These are phyloP conservation scores for Trichocomaceae sp. DNA, from an alignment of 2,329 filamentous ascomycete genomes.

Conservation along the genomic window DNA sequence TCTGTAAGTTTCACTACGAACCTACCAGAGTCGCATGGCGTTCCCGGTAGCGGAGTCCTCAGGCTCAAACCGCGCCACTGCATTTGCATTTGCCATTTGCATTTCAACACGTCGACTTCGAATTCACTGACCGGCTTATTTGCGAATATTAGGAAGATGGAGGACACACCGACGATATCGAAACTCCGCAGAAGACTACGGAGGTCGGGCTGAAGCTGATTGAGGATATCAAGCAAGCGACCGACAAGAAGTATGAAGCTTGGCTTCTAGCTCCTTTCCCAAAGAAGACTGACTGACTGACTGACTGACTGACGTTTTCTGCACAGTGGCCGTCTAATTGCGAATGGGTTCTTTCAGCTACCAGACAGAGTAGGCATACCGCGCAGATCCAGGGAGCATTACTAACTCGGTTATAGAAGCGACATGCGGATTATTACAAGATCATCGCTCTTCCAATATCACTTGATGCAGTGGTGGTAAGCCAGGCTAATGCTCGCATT, in stretches of 20 bases:
- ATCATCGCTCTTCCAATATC: slow-evolving; percentile 72
- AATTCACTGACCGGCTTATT: not conserved
- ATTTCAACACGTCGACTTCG: not conserved
- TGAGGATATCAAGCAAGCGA: slow-evolving; percentile 65
- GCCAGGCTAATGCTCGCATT: slow-evolving; percentile 11
- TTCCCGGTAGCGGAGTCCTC: not conserved
- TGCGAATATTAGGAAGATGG: slow-evolving; percentile 8
- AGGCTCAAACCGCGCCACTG: not conserved
- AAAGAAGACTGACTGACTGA: slow-evolving; percentile 12
- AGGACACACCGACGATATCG: slow-evolving; percentile 26
- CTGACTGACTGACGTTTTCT: slow-evolving; percentile 17
- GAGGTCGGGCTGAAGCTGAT: slow-evolving; percentile 67
- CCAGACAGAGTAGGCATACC: slow-evolving; percentile 46
- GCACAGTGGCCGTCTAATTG: slow-evolving; percentile 64
- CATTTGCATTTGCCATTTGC: not conserved
- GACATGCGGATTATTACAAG: slow-evolving; percentile 69
- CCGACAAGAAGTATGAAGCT: slow-evolving; percentile 66
- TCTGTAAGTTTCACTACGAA: slow-evolving; percentile 45
- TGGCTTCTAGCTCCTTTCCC: not conserved
- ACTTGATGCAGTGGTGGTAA: slow-evolving; percentile 64
- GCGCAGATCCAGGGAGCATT: not conserved
- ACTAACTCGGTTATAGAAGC: slow-evolving; percentile 33
- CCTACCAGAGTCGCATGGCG: not conserved
- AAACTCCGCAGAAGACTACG: slow-evolving; percentile 63
- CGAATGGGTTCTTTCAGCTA: slow-evolving; percentile 67